phyloP scores from a whole-genome alignment of 768 basidiomycete genomes.

The Hortiboletus campestris region DNA sequence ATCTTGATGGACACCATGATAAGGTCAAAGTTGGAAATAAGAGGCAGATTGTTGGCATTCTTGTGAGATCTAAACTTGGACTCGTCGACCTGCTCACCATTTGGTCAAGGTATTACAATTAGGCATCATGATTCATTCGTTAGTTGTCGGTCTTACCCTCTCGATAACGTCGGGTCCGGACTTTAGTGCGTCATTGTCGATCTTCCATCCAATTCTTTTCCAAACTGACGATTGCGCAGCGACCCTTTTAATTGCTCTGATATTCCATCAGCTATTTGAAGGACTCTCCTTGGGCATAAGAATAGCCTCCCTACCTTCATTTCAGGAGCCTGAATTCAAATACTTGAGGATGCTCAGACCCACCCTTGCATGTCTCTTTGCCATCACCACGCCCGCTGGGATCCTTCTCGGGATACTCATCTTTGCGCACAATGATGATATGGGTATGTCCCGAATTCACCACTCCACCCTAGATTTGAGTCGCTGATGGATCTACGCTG shows the following conservation, averaged over 20 bases:
- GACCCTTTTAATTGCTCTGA: constrained; percentile 68
- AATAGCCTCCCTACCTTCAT: constrained; percentile 63
- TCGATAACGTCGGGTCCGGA: constrained; percentile 67
- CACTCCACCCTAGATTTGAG: not conserved
- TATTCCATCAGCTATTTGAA: constrained; percentile 84
- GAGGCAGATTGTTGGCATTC: constrained; percentile 70
- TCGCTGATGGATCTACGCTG: not conserved
- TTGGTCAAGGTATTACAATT: constrained; percentile 66
- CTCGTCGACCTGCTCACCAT: not conserved
- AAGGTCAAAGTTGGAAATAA: constrained; percentile 45
- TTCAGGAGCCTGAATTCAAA: constrained; percentile 18
- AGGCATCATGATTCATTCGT: constrained; percentile 82
- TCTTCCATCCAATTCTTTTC: not conserved
- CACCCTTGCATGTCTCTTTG: constrained; percentile 60
- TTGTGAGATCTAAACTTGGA: constrained; percentile 40
- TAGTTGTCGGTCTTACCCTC: constrained; percentile 78
- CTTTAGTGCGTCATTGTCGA: constrained; percentile 52
- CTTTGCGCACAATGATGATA: constrained; percentile 37
- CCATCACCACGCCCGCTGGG: constrained; percentile 70
- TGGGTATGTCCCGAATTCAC: constrained; percentile 17
- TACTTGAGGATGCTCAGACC: constrained; percentile 43
- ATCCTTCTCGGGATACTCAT: constrained; percentile 57
- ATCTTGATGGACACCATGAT: constrained; percentile 8
- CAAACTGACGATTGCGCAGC: constrained; percentile 38
- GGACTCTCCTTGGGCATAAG: constrained; percentile 81